These are phyloP conservation scores for Isabelozyma rhagii DNA, from an alignment of 805 yeast genomes.

Conservation along the genomic window DNA sequence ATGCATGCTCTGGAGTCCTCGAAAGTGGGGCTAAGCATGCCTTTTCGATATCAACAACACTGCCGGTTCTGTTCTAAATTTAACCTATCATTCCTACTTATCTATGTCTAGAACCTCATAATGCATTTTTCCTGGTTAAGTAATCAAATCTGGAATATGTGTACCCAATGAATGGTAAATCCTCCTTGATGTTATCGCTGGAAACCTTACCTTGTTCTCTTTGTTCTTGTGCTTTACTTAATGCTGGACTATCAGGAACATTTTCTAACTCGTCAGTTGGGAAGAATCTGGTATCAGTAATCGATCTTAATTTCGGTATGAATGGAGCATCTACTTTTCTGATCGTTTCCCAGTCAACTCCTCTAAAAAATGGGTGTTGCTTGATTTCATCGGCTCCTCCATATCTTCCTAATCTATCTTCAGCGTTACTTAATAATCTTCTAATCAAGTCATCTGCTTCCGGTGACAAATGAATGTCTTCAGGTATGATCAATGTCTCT, in stretches of 20 bases:
- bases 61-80: too few relatives aligned
- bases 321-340: slow-evolving; percentile 90
- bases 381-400: slow-evolving; percentile 94
- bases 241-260: slow-evolving; percentile 81
- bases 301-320: slow-evolving; percentile 84
- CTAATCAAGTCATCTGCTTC: slow-evolving; percentile 87
- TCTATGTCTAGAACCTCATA: slow-evolving; percentile 11
- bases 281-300: slow-evolving; percentile 96
- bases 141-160: slow-evolving; percentile 94
- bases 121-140: slow-evolving; percentile 71
- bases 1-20: too few relatives aligned
- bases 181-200: slow-evolving; percentile 61
- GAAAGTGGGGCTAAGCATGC: too few relatives aligned
- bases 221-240: slow-evolving; percentile 57
- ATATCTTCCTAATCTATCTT: slow-evolving; percentile 76
- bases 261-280: slow-evolving; percentile 96
- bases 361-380: slow-evolving; percentile 87
- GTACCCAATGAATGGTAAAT: slow-evolving; percentile 95
- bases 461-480: slow-evolving; percentile 82
- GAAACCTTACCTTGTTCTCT: slow-evolving; percentile 50
- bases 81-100: too few relatives aligned
- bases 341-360: slow-evolving; percentile 93
- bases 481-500: slow-evolving; percentile 84
- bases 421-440: slow-evolving; percentile 71
- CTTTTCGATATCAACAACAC: too few relatives aligned